Percentiles rank a stretch among this genome's conserved stretches.
These are phyloP conservation scores for Candida gigantensis DNA, from an alignment of 1,139 yeast species.

Conservation along the genomic window DNA sequence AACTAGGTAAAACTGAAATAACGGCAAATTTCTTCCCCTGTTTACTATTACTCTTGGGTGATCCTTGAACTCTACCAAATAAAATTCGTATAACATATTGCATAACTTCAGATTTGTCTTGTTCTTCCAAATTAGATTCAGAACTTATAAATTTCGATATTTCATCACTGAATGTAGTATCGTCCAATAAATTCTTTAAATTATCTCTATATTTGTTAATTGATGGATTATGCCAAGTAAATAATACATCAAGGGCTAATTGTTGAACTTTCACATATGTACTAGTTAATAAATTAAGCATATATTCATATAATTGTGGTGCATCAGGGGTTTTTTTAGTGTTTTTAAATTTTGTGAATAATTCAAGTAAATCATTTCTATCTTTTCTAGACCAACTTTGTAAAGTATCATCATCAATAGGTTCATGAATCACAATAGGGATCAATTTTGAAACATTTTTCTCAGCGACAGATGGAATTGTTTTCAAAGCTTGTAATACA, in stretches of 20 bases:
- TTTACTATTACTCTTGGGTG: conserved; percentile 61
- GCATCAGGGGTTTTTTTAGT: conserved; percentile 56
- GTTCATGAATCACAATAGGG: conserved; percentile 45
- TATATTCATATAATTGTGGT: conserved; percentile 52
- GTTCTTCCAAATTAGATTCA: conserved; percentile 51
- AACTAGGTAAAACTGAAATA: conserved; percentile 64
- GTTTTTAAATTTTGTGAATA: conserved; percentile 66
- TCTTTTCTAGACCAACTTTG: conserved; percentile 61
- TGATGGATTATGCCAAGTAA: conserved; percentile 61
- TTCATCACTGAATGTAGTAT: conserved; percentile 83
- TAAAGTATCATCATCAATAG: conserved; percentile 26
- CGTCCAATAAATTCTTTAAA: conserved; percentile 75
- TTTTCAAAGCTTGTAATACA: conserved; percentile 13
- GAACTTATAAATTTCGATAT: conserved; percentile 58
- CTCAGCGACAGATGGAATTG: conserved; percentile 69
- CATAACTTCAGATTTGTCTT: conserved; percentile 61
- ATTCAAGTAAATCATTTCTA: conserved; percentile 56
- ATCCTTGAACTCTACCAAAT: conserved; percentile 80
- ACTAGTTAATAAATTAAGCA: conserved; percentile 62
- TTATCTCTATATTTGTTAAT: conserved; percentile 72
- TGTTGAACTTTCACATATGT: conserved; percentile 66
- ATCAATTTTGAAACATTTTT: conserved; percentile 54
- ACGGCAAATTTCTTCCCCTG: conserved; percentile 78
- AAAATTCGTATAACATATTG: conserved; percentile 76
- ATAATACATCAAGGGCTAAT: conserved; percentile 69